phyloP scores from a whole-genome alignment of 2,329 filamentous ascomycete genomes.

The Sordariomycetes sp. region DNA sequence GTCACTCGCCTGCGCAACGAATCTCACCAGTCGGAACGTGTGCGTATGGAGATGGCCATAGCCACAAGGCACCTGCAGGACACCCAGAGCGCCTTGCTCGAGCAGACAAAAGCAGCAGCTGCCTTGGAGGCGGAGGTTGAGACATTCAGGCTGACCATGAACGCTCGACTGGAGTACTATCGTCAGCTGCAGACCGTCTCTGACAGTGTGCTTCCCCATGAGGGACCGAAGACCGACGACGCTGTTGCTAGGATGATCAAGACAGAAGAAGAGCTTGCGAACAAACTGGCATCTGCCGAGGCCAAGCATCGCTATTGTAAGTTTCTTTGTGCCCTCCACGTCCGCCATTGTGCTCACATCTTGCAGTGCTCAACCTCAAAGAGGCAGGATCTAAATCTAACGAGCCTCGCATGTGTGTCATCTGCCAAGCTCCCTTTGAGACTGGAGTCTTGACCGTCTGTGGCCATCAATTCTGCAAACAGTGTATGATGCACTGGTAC shows the following conservation, averaged over 20 bases:
- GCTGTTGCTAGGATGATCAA: constrained; percentile 22
- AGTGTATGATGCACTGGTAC: constrained; percentile 78
- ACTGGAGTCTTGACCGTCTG: constrained; percentile 78
- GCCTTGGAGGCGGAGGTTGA: constrained; percentile 63
- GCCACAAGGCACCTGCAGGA: constrained; percentile 53
- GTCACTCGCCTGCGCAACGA: constrained; percentile 31
- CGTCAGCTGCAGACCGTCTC: constrained; percentile 85
- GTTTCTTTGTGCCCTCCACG: constrained; percentile 12
- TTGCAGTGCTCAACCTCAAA: constrained; percentile 41
- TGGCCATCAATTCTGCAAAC: constrained; percentile 86
- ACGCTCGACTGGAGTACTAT: constrained; percentile 81
- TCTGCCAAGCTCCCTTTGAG: constrained; percentile 71
- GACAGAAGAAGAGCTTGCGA: constrained; percentile 32
- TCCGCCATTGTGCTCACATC: constrained; percentile 5
- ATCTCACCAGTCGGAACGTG: constrained; percentile 27
- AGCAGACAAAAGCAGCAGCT: constrained; percentile 39
- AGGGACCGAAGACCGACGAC: constrained; percentile 49
- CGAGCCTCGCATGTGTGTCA: constrained; percentile 67
- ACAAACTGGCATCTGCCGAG: constrained; percentile 52
- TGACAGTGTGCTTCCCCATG: constrained; percentile 71
- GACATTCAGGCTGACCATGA: constrained; percentile 70
- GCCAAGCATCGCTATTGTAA: constrained; percentile 67
- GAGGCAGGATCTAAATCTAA: constrained; percentile 52
- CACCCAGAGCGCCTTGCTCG: constrained; percentile 42
- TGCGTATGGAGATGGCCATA: constrained; percentile 59